phyloP scores from a whole-genome alignment of 345 rosid genomes.

The Combretum micranthum region DNA sequence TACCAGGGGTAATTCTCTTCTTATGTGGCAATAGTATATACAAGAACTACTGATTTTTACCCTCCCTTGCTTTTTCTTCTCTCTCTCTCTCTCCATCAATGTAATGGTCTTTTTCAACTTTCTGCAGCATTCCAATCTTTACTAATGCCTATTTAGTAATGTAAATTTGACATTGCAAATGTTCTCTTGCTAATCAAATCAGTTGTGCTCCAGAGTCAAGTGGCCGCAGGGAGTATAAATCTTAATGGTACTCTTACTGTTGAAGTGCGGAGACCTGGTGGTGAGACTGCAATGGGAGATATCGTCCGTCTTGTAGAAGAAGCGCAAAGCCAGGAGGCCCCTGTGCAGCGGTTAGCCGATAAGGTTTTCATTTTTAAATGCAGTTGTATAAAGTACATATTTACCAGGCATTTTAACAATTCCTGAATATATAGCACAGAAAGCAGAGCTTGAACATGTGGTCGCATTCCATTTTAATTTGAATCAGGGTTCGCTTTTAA shows the following conservation, averaged over 20 bases:
- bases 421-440: too few species aligned
- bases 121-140: background rate
- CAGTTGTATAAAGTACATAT: slow-evolving; percentile 2
- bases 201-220: slow-evolving; percentile 63
- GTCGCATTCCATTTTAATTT: slow-evolving; percentile 1
- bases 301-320: slow-evolving; percentile 94
- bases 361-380: slow-evolving; percentile 47
- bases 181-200: background rate
- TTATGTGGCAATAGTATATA: background rate
- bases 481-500: background rate
- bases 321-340: slow-evolving; percentile 94
- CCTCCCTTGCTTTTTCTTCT: background rate
- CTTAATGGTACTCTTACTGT: slow-evolving; percentile 89
- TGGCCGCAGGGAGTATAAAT: slow-evolving; percentile 91
- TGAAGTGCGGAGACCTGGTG: slow-evolving; percentile 91
- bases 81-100: background rate
- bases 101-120: background rate
- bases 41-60: background rate
- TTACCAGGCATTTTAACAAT: background rate
- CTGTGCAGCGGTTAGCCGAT: slow-evolving; percentile 89
- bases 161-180: background rate
- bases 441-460: background rate
- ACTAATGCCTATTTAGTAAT: too few species aligned
- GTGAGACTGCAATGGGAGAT: slow-evolving; percentile 92
- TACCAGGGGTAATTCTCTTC: slow-evolving; percentile 64